Conservation (phyloP, 2,329 filamentous ascomycete genomes). For the Sporothrix brunneoviolacea region DNA sequence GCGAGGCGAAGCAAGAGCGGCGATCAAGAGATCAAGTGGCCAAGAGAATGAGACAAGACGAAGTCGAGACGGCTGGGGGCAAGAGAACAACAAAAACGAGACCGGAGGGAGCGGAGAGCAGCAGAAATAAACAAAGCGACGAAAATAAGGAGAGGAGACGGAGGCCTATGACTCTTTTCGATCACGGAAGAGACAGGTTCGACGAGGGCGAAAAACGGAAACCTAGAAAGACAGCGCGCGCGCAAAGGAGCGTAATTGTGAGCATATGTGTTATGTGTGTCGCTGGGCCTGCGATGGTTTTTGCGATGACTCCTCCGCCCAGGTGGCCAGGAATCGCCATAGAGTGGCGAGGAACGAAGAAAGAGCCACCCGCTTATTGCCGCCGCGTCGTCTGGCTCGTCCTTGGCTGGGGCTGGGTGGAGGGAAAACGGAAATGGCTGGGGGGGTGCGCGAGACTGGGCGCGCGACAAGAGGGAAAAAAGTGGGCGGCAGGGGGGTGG, state of each 20-base stretch:
- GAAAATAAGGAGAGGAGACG: slow-evolving; percentile 7
- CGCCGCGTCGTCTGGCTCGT: slow-evolving; percentile 12
- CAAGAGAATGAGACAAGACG: not conserved
- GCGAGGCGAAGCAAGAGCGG: slow-evolving; percentile 3
- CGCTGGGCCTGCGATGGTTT: slow-evolving; percentile 16
- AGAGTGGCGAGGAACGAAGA: slow-evolving; percentile 14
- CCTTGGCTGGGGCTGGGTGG: slow-evolving; percentile 18
- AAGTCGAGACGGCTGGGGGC: not conserved
- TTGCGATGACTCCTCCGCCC: slow-evolving; percentile 19
- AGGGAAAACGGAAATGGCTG: slow-evolving; percentile 14
- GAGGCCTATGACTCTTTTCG: slow-evolving; percentile 16
- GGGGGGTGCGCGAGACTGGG: slow-evolving; percentile 7
- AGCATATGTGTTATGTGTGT: slow-evolving; percentile 12
- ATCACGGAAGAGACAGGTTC: slow-evolving; percentile 6
- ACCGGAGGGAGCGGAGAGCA: slow-evolving; percentile 5
- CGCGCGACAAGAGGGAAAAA: slow-evolving; percentile 10
- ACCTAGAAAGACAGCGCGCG: slow-evolving; percentile 13
- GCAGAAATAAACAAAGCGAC: slow-evolving; percentile 9
- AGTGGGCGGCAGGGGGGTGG: slow-evolving; percentile 16
- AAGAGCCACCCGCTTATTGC: slow-evolving; percentile 16
- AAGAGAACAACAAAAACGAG: not conserved
- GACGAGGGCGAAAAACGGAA: slow-evolving; percentile 11
- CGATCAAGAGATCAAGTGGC: slow-evolving; percentile 4
- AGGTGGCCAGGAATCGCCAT: slow-evolving; percentile 1
- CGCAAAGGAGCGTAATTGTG: slow-evolving; percentile 17